phyloP scores from a whole-genome alignment of 192 early-diverging fungal species.

The Diversispora eburnea region DNA sequence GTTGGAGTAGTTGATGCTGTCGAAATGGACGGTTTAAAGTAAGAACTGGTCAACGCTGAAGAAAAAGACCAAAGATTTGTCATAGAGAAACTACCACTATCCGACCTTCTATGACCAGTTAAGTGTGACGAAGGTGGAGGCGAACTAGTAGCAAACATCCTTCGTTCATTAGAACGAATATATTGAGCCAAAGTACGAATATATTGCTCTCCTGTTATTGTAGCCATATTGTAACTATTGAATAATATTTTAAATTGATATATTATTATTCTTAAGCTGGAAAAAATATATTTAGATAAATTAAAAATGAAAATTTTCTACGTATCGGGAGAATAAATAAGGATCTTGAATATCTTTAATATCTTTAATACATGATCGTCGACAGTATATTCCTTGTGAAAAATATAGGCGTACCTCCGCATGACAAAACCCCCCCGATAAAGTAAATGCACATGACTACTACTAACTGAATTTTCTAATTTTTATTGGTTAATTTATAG shows the following conservation, averaged over 20 bases:
- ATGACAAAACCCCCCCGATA: no score
- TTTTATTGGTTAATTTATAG: no score
- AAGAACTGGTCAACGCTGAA: constrained; percentile 28
- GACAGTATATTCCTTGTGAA: no score
- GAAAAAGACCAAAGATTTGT: constrained; percentile 30
- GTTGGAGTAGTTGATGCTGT: constrained; percentile 32
- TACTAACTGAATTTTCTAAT: no score
- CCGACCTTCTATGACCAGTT: constrained; percentile 17
- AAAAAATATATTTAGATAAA: background rate
- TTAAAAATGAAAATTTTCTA: no score
- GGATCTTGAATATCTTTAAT: no score
- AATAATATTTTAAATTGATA: background rate
- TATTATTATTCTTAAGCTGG: background rate
- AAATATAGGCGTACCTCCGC: no score
- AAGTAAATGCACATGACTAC: no score
- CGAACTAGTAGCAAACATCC: constrained; percentile 29
- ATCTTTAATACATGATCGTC: no score
- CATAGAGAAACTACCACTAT: constrained; percentile 21
- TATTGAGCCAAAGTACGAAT: constrained; percentile 55
- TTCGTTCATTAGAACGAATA: constrained; percentile 47
- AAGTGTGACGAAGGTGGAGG: constrained; percentile 13
- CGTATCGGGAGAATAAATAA: no score
- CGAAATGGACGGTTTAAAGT: constrained; percentile 29
- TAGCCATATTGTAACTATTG: background rate
- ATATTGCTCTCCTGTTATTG: constrained; percentile 49